Evolutionary conservation across 164 flowering plant species (phyloP), one percentile per base, ranked within the genome.

Genomic region (Santalum album): DNA sequence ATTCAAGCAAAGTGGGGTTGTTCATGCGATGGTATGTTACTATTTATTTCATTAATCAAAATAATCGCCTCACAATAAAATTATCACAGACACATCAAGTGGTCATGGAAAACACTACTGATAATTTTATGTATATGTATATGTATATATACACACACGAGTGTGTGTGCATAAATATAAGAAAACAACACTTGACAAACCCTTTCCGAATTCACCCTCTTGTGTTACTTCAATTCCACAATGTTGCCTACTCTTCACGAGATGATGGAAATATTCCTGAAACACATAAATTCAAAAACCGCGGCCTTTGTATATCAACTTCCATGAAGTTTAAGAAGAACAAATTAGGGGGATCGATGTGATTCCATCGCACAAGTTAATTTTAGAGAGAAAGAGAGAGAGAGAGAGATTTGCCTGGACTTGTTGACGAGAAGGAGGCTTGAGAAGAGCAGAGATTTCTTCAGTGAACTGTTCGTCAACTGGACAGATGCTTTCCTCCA

Each of bases 211-310:
- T n/a, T 73, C 63, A 7, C 70, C 77, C 16, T 73, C 61, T 17
- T 73, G 79, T 48, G 76, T 76, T 6, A 91, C 77, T 66, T 46
- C 57, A 49, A 91, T 65, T 7, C 86, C 83, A 25, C 10, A 25
- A 63, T 75, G 76, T 54, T 70, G 40, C 59, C 90, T 77, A 17
- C 60, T 32, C 12, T 65, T 27, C 55, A 83, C 32, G 49, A 88
- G 82, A 60, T 79, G 25, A 17, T 81, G 79, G 39, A 78, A 88
- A 51, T 88, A 88, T 21, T 84, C 90, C 96, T 91, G 66, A 15
- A 66, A 18, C 6, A 38, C 20, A 24, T 46, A 27, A 29, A 29
- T 3, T 3, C 4, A 29, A 29, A 29, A 29, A 9, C 4, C 9
- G 34, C 6, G 34, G 9, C 9, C 34, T 29, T 29, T 29, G n/a